Evolutionary conservation across 139 green algal genomes (phyloP), one percentile per base, ranked within the genome.

Genomic region (Raphidocelis subcapitata): DNA sequence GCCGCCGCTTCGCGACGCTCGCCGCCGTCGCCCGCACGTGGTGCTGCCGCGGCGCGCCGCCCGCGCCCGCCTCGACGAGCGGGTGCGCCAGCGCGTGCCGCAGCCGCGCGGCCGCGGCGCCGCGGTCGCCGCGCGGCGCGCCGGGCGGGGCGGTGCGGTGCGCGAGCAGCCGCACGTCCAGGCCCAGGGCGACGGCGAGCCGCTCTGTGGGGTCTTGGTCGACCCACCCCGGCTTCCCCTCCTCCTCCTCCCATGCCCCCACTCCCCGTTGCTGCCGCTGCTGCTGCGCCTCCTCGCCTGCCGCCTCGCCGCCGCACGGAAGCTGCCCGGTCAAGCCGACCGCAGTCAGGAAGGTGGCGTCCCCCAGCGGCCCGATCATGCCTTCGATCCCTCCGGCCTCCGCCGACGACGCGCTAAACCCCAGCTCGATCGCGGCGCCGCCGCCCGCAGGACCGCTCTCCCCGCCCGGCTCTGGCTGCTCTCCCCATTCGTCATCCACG

Each of bases 201-300:
- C 70, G 61, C 70, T 77, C 70, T 26, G 70, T 77, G 31, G 70
- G 70, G 47, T 77, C 70, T 5, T 51, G n/a, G n/a, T n/a, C n/a
- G n/a, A n/a, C n/a, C n/a, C n/a, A n/a, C n/a, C n/a, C n/a, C n/a
- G n/a, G n/a, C n/a, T n/a, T n/a, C n/a, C n/a, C n/a, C n/a, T n/a
- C n/a, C n/a, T n/a, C n/a, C n/a, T n/a, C n/a, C n/a, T n/a, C n/a
- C n/a, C n/a, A n/a, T n/a, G n/a, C n/a, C n/a, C n/a, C n/a, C n/a
- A n/a, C n/a, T n/a, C n/a, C n/a, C n/a, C n/a, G n/a, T n/a, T n/a
- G n/a, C n/a, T n/a, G n/a, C n/a, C n/a, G n/a, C n/a, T n/a, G n/a
- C n/a, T n/a, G n/a, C n/a, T n/a, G n/a, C n/a, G n/a, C n/a, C n/a
- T n/a, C n/a, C n/a, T 16, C 49, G 18, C 20, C 49, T 57, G 49